A percentile compares a stretch with the other conserved stretches of the same genome.
Evolutionary conservation across 306 rosid genomes (phyloP).

Genomic region (Cicer judaicum): DNA sequence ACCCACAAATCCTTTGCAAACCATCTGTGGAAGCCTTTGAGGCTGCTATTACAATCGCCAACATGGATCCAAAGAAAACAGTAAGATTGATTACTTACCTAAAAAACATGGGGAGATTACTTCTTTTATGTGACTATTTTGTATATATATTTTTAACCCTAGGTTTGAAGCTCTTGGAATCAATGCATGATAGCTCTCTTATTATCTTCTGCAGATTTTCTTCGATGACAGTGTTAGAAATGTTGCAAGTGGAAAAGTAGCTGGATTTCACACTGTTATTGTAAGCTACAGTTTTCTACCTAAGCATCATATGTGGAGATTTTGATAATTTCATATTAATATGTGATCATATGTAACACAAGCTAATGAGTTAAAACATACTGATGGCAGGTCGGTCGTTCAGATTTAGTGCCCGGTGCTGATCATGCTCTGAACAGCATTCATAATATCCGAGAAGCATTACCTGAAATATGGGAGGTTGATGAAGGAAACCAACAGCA

Average conservation of each 20-base stretch:
- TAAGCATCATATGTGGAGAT: conserved; percentile 6
- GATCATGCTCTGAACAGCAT: conserved; percentile 80
- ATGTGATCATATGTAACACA: conserved; percentile 13
- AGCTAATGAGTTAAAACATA: conserved; percentile 17
- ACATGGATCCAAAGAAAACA: conserved; percentile 65
- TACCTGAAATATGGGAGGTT: conserved; percentile 78
- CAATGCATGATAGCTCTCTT: conserved; percentile 26
- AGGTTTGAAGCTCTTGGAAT: conserved; percentile 17
- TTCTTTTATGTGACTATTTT: conserved; percentile 24
- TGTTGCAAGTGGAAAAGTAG: conserved; percentile 77
- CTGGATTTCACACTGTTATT: conserved; percentile 75
- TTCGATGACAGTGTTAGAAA: conserved; percentile 82
- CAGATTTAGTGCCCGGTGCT: conserved; percentile 73
- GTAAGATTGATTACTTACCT: conserved; percentile 49
- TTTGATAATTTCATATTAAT: background rate
- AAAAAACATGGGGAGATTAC: background rate
- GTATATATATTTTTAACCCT: background rate
- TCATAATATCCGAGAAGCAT: conserved; percentile 84
- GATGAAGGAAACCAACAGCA: conserved; percentile 41
- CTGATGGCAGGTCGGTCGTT: conserved; percentile 73
- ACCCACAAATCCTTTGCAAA: conserved; percentile 65
- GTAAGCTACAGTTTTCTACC: conserved; percentile 58
- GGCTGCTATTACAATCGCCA: conserved; percentile 70
- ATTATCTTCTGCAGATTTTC: conserved; percentile 66
- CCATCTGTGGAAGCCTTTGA: conserved; percentile 73